Evolutionary conservation across 768 basidiomycete species (phyloP), one percentile per base, ranked within the genome.

Genomic region (Podaxis sp.): DNA sequence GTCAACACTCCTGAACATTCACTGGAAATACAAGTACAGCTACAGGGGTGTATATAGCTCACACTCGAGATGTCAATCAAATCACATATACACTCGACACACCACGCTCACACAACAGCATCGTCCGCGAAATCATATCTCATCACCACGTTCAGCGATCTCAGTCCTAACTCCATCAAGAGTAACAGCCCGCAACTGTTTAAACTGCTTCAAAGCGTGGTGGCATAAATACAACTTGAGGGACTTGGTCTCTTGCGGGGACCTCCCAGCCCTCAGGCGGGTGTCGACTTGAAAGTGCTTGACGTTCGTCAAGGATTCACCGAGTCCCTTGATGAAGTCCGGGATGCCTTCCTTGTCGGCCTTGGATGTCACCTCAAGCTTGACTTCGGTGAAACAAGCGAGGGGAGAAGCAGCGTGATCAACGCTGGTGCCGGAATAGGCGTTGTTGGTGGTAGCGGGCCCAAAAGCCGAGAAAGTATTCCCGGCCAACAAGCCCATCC

Each of bases 311-410:
- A 62, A 48, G 2, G 52, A 22, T n/a, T 62, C 60, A 17, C 53
- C 60, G 12, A 62, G 53, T 10, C n/a, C 40, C 22, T 55, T 46
- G 11, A 55, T 41, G 26, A 62, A 20, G 3, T 48, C 53, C 1
- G 60, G 52, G 15, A 62, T 48, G 15, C 60, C 60, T 2, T 37
- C 44, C 28, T 37, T 54, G 24, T 62, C 60, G 3, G 54, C 60
- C 55, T 28, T 55, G 15, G 60, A 33, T 4, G 60, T 55, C 12
- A 62, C 10, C 4, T 62, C 60, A n/a, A 62, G 44, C 30, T 22
- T 62, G 40, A 62, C 22, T 37, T 62, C 52, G 20, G 52, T 62
- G 44, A 62, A 62, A 15, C 13, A 20, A 20, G 52, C 12, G 41
- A 62, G 55, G 4, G 24, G 30, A 17, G 46, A 20, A 17, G 26